Evolutionary conservation across 2,329 filamentous ascomycete species (phyloP).

Genomic region (Claviceps digitariae): DNA sequence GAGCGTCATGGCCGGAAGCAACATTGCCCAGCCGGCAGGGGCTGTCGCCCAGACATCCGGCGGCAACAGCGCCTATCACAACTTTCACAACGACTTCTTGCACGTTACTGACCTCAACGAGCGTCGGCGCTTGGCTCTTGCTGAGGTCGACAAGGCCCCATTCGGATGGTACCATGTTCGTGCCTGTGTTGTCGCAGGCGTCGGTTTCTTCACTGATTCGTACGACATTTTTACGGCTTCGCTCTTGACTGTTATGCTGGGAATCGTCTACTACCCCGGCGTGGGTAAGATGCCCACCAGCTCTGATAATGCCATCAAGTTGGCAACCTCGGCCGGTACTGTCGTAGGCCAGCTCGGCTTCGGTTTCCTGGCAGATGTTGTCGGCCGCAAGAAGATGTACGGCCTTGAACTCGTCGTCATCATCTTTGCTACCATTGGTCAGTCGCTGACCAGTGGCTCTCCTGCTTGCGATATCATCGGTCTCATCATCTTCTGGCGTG

Average conservation of each 20-base stretch:
- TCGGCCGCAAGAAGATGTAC: constrained; percentile 61
- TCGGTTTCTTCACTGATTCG: constrained; percentile 81
- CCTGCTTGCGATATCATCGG: constrained; percentile 49
- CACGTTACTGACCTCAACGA: constrained; percentile 60
- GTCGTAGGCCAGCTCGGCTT: constrained; percentile 74
- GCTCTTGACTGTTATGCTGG: constrained; percentile 60
- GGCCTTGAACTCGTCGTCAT: constrained; percentile 69
- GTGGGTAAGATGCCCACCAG: constrained; percentile 46
- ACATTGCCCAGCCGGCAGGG: constrained; percentile 4
- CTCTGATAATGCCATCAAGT: constrained; percentile 73
- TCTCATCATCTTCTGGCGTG: constrained; percentile 67
- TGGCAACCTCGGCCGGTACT: constrained; percentile 70
- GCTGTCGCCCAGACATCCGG: constrained; percentile 37
- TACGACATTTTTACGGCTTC: constrained; percentile 74
- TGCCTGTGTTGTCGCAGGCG: constrained; percentile 63
- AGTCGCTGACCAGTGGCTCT: constrained; percentile 52
- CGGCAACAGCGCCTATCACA: constrained; percentile 60
- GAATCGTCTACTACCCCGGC: constrained; percentile 58
- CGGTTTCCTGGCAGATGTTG: constrained; percentile 61
- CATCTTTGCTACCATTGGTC: constrained; percentile 63
- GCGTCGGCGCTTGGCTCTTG: constrained; percentile 63
- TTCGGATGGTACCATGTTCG: constrained; percentile 79
- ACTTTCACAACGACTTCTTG: constrained; percentile 61
- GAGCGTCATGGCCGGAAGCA: constrained; percentile 3
- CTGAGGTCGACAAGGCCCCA: constrained; percentile 67